Conservation (phyloP, 192 early-diverging fungal species). For the Mortierella antarctica region DNA sequence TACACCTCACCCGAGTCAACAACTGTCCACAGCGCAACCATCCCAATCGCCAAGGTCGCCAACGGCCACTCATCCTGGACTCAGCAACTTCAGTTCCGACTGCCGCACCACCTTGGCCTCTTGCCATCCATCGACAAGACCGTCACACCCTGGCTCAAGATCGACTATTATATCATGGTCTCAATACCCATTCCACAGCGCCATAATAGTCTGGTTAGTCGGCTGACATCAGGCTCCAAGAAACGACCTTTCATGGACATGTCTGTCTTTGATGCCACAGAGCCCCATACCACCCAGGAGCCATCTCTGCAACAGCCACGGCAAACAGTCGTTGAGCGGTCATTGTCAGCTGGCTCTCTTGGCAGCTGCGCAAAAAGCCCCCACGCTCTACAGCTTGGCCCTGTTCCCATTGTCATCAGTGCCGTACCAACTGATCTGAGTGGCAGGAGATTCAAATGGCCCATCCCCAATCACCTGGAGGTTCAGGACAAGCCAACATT, state of each 20-base stretch:
- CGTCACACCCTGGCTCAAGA: constrained; percentile 20
- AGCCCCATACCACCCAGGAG: background rate
- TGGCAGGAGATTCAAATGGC: constrained; percentile 19
- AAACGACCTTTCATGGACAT: constrained; percentile 12
- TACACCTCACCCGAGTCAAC: constrained; percentile 3
- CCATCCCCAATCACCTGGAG: constrained; percentile 30
- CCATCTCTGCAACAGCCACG: background rate
- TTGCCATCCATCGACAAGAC: constrained; percentile 15
- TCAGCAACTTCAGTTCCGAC: constrained; percentile 33
- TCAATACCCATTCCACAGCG: constrained; percentile 24
- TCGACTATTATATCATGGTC: constrained; percentile 29
- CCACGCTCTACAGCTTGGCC: constrained; percentile 8
- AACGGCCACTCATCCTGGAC: constrained; percentile 26
- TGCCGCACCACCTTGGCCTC: constrained; percentile 11
- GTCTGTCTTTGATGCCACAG: constrained; percentile 2
- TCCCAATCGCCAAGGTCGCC: constrained; percentile 20
- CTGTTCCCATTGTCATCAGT: constrained; percentile 31
- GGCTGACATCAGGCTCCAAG: background rate
- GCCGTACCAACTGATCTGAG: constrained; percentile 3
- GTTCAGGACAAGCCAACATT: constrained; percentile 24
- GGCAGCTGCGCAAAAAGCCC: background rate
- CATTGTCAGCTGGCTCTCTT: background rate
- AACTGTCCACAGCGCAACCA: constrained; percentile 18
- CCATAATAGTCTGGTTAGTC: constrained; percentile 23
- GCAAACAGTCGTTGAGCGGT: background rate